phyloP scores from a whole-genome alignment of 208 protist species.

The Tritrichomonas musculus region DNA sequence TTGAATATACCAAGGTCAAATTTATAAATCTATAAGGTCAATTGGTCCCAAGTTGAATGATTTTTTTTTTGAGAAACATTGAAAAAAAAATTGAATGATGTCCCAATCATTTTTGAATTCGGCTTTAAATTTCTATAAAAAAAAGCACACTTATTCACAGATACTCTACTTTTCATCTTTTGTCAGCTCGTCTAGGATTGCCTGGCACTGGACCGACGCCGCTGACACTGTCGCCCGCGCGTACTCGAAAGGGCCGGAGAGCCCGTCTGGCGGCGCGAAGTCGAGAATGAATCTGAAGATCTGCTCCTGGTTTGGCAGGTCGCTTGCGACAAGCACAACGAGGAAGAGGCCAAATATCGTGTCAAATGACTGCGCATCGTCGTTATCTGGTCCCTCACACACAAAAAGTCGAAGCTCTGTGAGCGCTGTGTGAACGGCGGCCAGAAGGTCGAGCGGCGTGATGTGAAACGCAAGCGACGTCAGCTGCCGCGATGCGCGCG shows the following conservation, averaged over 20 bases:
- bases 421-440: neutral
- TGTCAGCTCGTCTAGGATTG: no score
- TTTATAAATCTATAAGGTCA: no score
- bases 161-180: no score
- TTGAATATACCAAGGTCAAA: no score
- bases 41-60: no score
- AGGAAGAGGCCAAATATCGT: neutral
- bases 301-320: neutral
- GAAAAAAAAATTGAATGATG: no score
- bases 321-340: neutral
- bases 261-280: neutral
- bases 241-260: neutral
- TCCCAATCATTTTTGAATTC: no score
- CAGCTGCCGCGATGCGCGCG: neutral
- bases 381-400: no score
- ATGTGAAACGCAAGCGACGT: neutral
- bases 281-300: neutral
- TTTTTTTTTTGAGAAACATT: no score
- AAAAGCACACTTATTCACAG: no score
- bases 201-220: no score
- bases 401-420: neutral
- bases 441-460: neutral
- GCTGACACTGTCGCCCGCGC: neutral
- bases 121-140: no score
- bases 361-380: neutral